These are phyloP conservation scores for Lathyrus tuberosus DNA, from an alignment of 306 rosid genomes.

Conservation along the genomic window DNA sequence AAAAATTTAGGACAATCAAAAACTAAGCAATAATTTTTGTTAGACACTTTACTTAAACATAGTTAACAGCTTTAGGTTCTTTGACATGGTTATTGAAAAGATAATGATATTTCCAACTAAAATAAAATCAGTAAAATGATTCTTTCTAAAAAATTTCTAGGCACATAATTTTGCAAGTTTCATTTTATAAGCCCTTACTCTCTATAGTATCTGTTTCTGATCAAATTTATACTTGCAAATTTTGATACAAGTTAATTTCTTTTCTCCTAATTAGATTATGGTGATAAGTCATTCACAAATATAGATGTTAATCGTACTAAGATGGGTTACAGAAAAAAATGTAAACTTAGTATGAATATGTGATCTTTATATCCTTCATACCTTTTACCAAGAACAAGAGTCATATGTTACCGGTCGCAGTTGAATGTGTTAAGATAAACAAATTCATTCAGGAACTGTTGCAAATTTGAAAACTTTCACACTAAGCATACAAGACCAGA, in stretches of 20 bases:
- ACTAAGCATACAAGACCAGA: slow-evolving; percentile 22
- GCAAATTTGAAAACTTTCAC: slow-evolving; percentile 21
- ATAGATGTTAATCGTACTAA: slow-evolving; percentile 12
- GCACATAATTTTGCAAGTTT: slow-evolving; percentile 22
- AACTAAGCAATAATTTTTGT: slow-evolving; percentile 20
- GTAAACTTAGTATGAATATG: slow-evolving; percentile 15
- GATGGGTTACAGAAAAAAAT: slow-evolving; percentile 19
- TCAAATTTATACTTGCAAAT: slow-evolving; percentile 6
- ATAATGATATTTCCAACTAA: slow-evolving; percentile 15
- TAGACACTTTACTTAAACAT: slow-evolving; percentile 17
- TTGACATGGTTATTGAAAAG: not conserved
- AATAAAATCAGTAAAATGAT: slow-evolving; percentile 19
- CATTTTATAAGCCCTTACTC: slow-evolving; percentile 3
- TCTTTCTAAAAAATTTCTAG: slow-evolving; percentile 4
- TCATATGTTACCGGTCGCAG: slow-evolving; percentile 6
- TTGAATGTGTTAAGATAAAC: slow-evolving; percentile 10
- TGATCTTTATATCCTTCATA: slow-evolving; percentile 18
- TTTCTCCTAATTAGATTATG: slow-evolving; percentile 8
- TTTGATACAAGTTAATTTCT: slow-evolving; percentile 17
- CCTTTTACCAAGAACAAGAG: slow-evolving; percentile 9
- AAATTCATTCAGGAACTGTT: slow-evolving; percentile 27
- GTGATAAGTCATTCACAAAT: slow-evolving; percentile 18
- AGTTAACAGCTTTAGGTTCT: slow-evolving; percentile 23
- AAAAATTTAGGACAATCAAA: slow-evolving; percentile 26
- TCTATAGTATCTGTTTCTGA: slow-evolving; percentile 9